Evolutionary conservation across 1,284 basidiomycete species (phyloP), one percentile per base, ranked within the genome.

Genomic region (Macrocystidia cucumis): DNA sequence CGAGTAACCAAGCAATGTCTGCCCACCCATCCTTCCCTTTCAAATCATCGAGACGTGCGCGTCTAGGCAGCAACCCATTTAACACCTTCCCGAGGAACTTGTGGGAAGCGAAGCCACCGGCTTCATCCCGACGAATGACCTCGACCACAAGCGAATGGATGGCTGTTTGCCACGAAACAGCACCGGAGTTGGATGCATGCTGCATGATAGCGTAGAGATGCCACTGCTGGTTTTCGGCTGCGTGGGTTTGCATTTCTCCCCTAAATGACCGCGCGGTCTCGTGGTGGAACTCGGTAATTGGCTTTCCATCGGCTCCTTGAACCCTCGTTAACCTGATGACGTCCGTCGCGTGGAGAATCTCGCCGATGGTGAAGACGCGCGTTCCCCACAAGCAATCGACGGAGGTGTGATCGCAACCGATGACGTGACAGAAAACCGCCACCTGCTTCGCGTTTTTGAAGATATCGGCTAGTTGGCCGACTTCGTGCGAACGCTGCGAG

Each of bases 111-210:
- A 41, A 46, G 9, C 36, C 32, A 16, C 39, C 40, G 5, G 29
- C 35, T 23, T 46, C 38, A 26, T 47, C 44, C 24, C 51, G 43
- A 8, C 43, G 37, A n/a, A 54, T 48, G 5, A 40, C 43, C 37
- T 54, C 50, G 17, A 54, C 45, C 13, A 54, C 37, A 9, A 54
- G 35, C 6, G 51, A 44, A 29, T 54, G 50, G 16, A 54, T 54
- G 1, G 47, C 43, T 3, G 33, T 24, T 35, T 52, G 50, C 50
- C 51, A 54, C 2, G 46, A 26, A 6, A 45, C 35, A 5, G 44
- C 29, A 3, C 51, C 49, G 4, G 46, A 39, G 28, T 50, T 51
- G 12, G 35, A 38, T 1, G 45, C 31, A 20, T 49, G 47, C 21
- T 48, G 44, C 37, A 50, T 41, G 8, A 54, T 42, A n/a, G 50